Percentiles rank a stretch among this genome's conserved stretches.
These are phyloP conservation scores for Aspergillus thermomutatus DNA, from an alignment of 2,329 filamentous ascomycete species.

Conservation along the genomic window DNA sequence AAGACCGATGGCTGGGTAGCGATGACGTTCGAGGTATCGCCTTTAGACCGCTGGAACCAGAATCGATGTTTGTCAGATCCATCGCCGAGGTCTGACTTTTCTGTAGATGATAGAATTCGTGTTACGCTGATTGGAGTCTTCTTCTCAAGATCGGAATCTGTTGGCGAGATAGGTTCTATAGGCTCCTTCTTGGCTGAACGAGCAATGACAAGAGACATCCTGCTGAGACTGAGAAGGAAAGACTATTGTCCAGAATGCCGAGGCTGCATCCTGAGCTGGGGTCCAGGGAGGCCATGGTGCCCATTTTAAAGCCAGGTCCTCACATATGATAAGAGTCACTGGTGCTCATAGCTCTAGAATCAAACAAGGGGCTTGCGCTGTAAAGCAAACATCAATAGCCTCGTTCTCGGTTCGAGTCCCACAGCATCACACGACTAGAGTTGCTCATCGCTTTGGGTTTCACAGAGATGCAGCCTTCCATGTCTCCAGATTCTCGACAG, in stretches of 20 bases:
- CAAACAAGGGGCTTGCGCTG: not conserved
- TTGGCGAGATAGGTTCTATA: not conserved
- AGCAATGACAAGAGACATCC: conserved; percentile 15
- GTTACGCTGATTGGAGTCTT: conserved; percentile 4
- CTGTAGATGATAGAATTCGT: not conserved
- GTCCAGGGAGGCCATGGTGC: not conserved
- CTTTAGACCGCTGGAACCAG: conserved; percentile 26
- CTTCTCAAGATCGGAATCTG: conserved; percentile 8
- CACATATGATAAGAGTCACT: not conserved
- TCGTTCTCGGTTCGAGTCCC: not conserved
- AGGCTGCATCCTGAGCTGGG: not conserved
- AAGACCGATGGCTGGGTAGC: conserved; percentile 47
- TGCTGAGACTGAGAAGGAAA: not conserved
- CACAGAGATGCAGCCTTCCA: not conserved
- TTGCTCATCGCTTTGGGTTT: not conserved
- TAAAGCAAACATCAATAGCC: not conserved
- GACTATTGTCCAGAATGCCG: not conserved
- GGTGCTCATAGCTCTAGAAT: not conserved
- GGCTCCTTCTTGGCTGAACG: conserved; percentile 2
- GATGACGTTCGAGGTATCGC: conserved; percentile 24
- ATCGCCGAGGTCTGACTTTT: conserved; percentile 11
- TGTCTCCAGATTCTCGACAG: not conserved
- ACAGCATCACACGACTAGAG: not conserved
- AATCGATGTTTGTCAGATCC: conserved; percentile 21
- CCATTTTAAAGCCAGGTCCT: not conserved